phyloP scores from a whole-genome alignment of 768 basidiomycete species.

The Tricholoma matsutake region DNA sequence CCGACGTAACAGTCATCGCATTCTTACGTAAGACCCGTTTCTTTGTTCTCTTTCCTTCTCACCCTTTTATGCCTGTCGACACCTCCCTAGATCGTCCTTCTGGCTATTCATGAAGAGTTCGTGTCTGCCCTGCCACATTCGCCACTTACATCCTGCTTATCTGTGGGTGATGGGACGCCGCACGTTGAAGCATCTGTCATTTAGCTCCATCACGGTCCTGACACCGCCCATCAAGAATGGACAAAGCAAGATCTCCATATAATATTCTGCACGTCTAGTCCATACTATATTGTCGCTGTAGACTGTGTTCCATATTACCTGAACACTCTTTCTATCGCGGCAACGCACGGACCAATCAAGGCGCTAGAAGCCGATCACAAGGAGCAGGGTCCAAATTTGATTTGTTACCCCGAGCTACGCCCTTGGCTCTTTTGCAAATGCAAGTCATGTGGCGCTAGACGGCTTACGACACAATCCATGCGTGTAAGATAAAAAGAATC shows the following conservation, averaged over 20 bases:
- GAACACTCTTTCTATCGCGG: no score
- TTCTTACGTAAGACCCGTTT: constrained; percentile 41
- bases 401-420: no score
- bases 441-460: neutral
- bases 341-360: no score
- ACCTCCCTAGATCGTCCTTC: neutral
- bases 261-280: neutral
- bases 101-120: neutral
- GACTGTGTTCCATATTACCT: no score
- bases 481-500: constrained; percentile 8
- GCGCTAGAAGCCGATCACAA: no score
- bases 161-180: no score
- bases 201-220: neutral
- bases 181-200: neutral
- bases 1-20: constrained; percentile 38
- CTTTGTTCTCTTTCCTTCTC: constrained; percentile 29
- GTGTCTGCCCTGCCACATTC: neutral
- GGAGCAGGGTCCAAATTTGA: no score
- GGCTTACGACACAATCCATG: neutral
- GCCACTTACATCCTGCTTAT: neutral
- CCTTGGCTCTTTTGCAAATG: neutral
- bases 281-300: no score
- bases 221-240: neutral
- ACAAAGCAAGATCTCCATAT: neutral
- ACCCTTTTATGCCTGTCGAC: neutral